Base-by-base conservation (phyloP, 2,329 filamentous ascomycete species). In the Bipolaris gigantea region DNA sequence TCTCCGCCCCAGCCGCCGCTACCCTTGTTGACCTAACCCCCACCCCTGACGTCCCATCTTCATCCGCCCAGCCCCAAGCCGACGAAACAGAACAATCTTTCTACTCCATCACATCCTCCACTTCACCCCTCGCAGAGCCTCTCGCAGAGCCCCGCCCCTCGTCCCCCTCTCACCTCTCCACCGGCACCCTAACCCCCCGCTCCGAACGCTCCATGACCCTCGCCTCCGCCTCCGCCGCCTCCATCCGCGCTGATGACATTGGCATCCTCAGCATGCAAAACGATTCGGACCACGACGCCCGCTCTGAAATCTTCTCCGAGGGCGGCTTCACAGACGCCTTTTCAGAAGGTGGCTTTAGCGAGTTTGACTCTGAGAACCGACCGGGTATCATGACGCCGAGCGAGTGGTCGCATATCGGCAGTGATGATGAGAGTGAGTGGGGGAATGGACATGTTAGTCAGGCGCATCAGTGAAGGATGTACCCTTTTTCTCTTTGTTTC, bases 391-490 rank as follows among this genome's bases (percentile, higher is more conserved):
- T 70, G 65, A 76, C 74, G 6, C 74, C 74, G 9, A 67, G 58
- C 13, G 71, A 66, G 21, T 76, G 74, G 74, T 74, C 72, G 35
- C 74, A 76, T 51, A 68, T 76, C 9, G 74, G 72, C 2, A 75
- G 72, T 52, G 74, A 76, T 42, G 67, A 70, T 39, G 73, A 71
- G 53, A 75, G 74, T 34, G 74, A 76, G 46, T 73, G 65, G 63
- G 73, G 59, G 33, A 61, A 64, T 19, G 70, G 70, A 0, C 64
- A 70, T 33, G 66, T 55, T 35, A 55, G 52, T 16, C 52, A 55
- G 55, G 50, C 67, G 19, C 65, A 72, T 34, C 67, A 67, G 60
- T 65, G 59, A 52, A 41, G 16, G 16, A 7, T 33, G 9, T 41
- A 7, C 8, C 15, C 15, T 9, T 7, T 16, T 19, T 7, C 8